phyloP scores from a whole-genome alignment of 176 grass and related monocot genomes.

The Avena atlantica region DNA sequence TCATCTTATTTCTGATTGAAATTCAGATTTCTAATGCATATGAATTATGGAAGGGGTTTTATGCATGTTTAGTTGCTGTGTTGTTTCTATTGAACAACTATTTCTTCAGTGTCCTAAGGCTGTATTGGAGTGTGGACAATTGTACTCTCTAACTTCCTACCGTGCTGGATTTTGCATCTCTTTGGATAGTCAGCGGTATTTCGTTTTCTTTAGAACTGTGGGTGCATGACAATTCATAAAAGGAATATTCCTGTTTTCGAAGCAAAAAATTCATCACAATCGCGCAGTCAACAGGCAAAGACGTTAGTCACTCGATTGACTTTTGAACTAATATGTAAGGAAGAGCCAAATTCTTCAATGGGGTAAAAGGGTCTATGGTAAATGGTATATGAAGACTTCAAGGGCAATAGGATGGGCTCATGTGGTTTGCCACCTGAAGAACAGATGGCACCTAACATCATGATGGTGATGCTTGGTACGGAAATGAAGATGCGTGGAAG shows the following conservation, averaged over 20 bases:
- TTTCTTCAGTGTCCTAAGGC: background rate
- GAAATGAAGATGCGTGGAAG: background rate
- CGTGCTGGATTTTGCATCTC: background rate
- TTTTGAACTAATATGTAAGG: background rate
- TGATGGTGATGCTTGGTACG: conserved; percentile 16
- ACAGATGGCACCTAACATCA: background rate
- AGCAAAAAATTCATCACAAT: background rate
- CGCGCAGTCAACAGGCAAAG: background rate
- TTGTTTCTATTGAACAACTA: background rate
- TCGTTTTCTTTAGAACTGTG: background rate
- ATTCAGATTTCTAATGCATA: background rate
- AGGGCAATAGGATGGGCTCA: background rate
- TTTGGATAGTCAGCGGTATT: background rate
- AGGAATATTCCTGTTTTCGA: background rate
- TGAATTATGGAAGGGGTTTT: conserved; percentile 1
- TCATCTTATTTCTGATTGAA: background rate
- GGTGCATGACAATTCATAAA: conserved; percentile 12
- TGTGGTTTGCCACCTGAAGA: background rate
- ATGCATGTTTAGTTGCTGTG: background rate
- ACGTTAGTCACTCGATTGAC: background rate
- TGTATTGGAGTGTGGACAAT: background rate
- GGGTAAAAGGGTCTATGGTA: background rate
- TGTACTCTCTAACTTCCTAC: conserved; percentile 14
- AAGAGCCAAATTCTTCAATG: background rate
- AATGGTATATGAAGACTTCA: background rate